These are phyloP conservation scores for Fusarium domesticum DNA, from an alignment of 2,329 filamentous ascomycete species.

Conservation along the genomic window DNA sequence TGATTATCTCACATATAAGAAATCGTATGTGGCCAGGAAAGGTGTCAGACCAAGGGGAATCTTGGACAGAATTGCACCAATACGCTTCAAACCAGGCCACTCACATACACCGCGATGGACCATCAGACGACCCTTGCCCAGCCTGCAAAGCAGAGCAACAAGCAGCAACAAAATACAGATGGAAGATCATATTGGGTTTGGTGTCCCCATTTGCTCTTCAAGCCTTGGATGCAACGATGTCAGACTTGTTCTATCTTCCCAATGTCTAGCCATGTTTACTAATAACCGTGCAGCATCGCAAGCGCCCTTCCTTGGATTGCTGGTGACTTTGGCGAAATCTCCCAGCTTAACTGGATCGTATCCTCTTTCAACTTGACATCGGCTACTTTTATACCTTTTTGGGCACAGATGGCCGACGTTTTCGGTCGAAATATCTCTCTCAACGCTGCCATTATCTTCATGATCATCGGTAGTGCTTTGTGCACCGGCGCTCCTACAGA, in stretches of 20 bases:
- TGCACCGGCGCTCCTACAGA: slow-evolving; percentile 55
- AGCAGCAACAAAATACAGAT: slow-evolving; percentile 44
- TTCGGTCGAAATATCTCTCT: slow-evolving; percentile 61
- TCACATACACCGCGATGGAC: slow-evolving; percentile 23
- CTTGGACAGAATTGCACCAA: slow-evolving; percentile 1
- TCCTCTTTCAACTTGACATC: slow-evolving; percentile 66
- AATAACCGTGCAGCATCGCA: slow-evolving; percentile 28
- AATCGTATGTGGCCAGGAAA: no score
- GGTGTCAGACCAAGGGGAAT: no score
- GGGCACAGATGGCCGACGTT: slow-evolving; percentile 62
- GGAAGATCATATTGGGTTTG: slow-evolving; percentile 58
- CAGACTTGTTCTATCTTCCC: slow-evolving; percentile 7
- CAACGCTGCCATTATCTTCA: slow-evolving; percentile 54
- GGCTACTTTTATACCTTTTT: slow-evolving; percentile 64
- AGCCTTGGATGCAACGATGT: slow-evolving; percentile 63
- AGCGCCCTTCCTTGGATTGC: slow-evolving; percentile 53
- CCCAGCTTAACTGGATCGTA: slow-evolving; percentile 66
- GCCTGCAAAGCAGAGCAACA: slow-evolving; percentile 36
- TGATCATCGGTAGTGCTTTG: slow-evolving; percentile 59
- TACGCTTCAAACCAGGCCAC: slow-evolving; percentile 7
- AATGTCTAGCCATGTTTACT: background rate
- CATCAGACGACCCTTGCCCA: slow-evolving; percentile 23
- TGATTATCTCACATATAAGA: no score
- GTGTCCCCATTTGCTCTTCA: slow-evolving; percentile 60
- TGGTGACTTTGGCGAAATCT: slow-evolving; percentile 57